These are phyloP conservation scores for Fraxinus xanthoxyloides DNA, from an alignment of 305 asterid species.

Conservation along the genomic window DNA sequence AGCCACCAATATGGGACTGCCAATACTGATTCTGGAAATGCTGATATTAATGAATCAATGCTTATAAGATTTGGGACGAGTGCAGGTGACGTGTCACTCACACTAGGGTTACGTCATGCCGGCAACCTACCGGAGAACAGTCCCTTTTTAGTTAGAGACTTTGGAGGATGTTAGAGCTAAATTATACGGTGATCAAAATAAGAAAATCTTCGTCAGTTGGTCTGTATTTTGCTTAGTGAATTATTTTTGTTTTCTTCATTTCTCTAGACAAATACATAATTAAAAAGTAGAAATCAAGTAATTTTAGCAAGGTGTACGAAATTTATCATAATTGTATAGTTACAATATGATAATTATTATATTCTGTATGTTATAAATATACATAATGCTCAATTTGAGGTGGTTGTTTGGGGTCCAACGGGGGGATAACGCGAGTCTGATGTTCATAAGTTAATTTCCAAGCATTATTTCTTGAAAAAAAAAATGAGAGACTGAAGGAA, in stretches of 20 bases:
- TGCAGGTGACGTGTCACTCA: constrained; percentile 87
- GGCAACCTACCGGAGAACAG: constrained; percentile 86
- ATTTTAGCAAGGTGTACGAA: constrained; percentile 35
- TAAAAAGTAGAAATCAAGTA: constrained; percentile 8
- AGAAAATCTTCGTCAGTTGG: constrained; percentile 2
- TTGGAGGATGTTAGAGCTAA: constrained; percentile 41
- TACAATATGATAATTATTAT: background rate
- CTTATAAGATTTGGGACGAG: constrained; percentile 73
- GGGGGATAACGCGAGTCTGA: background rate
- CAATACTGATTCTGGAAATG: constrained; percentile 11
- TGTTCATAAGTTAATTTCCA: background rate
- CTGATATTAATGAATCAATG: constrained; percentile 43
- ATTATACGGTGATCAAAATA: constrained; percentile 29
- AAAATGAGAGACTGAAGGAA: background rate
- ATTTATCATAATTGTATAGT: constrained; percentile 13
- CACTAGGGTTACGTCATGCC: constrained; percentile 92
- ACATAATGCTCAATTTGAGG: background rate
- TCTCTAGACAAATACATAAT: constrained; percentile 24
- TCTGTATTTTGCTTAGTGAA: constrained; percentile 18
- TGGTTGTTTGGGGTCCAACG: background rate
- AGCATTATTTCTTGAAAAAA: background rate
- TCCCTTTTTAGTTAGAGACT: constrained; percentile 66
- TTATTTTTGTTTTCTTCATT: constrained; percentile 2
- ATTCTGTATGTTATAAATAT: background rate
- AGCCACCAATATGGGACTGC: background rate